Evolutionary conservation across 2,329 filamentous ascomycete species (phyloP).

Genomic region (Penicillium sp.): DNA sequence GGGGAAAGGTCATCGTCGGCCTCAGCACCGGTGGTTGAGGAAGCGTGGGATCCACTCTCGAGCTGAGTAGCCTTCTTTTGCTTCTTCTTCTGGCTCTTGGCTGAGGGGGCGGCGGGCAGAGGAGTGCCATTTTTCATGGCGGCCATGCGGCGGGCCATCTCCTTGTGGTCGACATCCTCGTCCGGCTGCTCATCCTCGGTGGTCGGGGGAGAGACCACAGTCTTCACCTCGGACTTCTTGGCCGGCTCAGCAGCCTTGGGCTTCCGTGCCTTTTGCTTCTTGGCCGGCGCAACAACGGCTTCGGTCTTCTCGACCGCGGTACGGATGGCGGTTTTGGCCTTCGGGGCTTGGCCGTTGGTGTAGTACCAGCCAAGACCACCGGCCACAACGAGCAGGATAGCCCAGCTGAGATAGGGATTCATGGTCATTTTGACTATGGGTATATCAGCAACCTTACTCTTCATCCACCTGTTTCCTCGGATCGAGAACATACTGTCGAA

Average conservation of each 20-base stretch:
- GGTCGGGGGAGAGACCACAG: conserved; percentile 27
- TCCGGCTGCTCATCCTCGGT: conserved; percentile 43
- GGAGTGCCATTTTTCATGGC: conserved; percentile 68
- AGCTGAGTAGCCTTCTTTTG: conserved; percentile 67
- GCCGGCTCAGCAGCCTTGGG: conserved; percentile 30
- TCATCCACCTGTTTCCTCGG: conserved; percentile 6
- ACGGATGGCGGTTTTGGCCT: conserved; percentile 31
- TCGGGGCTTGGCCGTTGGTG: conserved; percentile 34
- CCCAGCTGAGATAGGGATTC: conserved; percentile 47
- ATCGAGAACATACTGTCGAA: conserved; percentile 11
- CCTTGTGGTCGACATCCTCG: conserved; percentile 65
- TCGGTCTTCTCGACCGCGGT: conserved; percentile 37
- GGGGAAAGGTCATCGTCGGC: conserved; percentile 79
- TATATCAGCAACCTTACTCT: conserved; percentile 10
- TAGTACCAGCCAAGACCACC: conserved; percentile 45
- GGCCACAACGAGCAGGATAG: conserved; percentile 42
- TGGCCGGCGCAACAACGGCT: conserved; percentile 25
- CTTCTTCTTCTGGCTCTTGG: conserved; percentile 59
- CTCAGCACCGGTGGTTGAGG: conserved; percentile 70
- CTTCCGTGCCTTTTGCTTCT: conserved; percentile 44
- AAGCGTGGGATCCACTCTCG: conserved; percentile 56
- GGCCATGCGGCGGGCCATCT: conserved; percentile 73
- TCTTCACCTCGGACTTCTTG: conserved; percentile 32
- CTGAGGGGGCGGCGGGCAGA: conserved; percentile 43
- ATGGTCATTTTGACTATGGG: conserved; percentile 30